Conservation (phyloP, 208 protist genomes). For the Hexamita inflata region DNA sequence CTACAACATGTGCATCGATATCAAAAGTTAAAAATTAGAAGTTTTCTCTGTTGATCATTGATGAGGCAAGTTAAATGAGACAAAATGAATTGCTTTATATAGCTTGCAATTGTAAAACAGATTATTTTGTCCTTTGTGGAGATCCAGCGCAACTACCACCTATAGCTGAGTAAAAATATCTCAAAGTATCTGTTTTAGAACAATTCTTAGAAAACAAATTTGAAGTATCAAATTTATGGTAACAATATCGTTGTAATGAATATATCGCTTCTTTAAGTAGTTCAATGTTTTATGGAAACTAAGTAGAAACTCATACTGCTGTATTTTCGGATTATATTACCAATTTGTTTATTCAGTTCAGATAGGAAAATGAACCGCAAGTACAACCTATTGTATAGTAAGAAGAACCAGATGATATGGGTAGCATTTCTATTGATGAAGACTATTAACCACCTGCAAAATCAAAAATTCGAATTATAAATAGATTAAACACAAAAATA, state of each 20-base stretch:
- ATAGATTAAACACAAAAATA: not conserved
- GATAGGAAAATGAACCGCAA: too few relatives aligned
- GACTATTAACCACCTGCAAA: not conserved
- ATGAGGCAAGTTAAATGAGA: not conserved
- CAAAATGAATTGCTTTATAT: not conserved
- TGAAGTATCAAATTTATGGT: not conserved
- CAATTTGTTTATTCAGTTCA: too few relatives aligned
- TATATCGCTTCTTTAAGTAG: not conserved
- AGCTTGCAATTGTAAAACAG: not conserved
- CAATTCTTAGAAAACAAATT: not conserved
- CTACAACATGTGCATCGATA: not conserved
- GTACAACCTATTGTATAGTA: not conserved
- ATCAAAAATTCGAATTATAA: not conserved
- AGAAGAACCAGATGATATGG: not conserved
- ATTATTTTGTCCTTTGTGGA: not conserved
- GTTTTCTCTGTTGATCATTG: not conserved
- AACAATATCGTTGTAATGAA: not conserved
- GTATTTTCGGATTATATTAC: too few relatives aligned
- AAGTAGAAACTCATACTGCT: not conserved
- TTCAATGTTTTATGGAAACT: not conserved
- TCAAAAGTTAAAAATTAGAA: not conserved
- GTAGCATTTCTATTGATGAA: not conserved
- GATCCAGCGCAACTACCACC: not conserved
- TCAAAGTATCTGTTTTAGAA: not conserved
- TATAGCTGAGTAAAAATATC: not conserved